Conservation (phyloP, 2,329 filamentous ascomycete species). For the Trichoderma citrinoviride region DNA sequence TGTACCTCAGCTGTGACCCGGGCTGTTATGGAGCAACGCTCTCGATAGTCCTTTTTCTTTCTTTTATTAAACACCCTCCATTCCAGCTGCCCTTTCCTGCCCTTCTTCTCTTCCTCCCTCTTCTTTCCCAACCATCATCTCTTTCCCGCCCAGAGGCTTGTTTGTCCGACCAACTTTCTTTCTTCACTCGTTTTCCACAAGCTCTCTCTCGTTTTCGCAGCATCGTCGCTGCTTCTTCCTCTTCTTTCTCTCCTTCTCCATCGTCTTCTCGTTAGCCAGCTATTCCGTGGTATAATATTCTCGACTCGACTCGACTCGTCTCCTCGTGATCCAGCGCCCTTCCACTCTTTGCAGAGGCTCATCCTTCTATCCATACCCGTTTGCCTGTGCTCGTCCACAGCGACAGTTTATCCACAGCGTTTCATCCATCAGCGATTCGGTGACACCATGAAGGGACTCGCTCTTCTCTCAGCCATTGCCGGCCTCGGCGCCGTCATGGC, state of each 20-base stretch:
- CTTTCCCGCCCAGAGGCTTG: constrained; percentile 21
- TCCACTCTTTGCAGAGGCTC: constrained; percentile 9
- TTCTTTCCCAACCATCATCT: constrained; percentile 14
- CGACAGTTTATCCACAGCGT: neutral
- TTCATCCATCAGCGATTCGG: constrained; percentile 23
- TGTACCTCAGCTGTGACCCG: too few species aligned
- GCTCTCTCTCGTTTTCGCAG: constrained; percentile 39
- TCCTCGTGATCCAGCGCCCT: neutral
- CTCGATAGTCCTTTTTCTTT: neutral
- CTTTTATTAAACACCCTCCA: neutral
- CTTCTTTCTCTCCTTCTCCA: constrained; percentile 15
- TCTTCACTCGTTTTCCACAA: constrained; percentile 27
- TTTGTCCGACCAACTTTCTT: constrained; percentile 23
- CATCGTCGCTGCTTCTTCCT: constrained; percentile 25
- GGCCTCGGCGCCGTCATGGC: constrained; percentile 45
- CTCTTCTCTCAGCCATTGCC: constrained; percentile 49
- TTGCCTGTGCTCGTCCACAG: neutral
- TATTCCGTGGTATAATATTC: constrained; percentile 4
- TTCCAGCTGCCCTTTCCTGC: constrained; percentile 18
- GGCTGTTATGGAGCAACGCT: neutral
- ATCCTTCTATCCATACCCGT: constrained; percentile 15
- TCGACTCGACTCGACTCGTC: neutral
- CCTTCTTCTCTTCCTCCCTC: constrained; percentile 12
- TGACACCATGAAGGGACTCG: constrained; percentile 49
- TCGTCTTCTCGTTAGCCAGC: constrained; percentile 15